Evolutionary conservation across 768 basidiomycete species (phyloP).

Genomic region (Amanita fuliginea): DNA sequence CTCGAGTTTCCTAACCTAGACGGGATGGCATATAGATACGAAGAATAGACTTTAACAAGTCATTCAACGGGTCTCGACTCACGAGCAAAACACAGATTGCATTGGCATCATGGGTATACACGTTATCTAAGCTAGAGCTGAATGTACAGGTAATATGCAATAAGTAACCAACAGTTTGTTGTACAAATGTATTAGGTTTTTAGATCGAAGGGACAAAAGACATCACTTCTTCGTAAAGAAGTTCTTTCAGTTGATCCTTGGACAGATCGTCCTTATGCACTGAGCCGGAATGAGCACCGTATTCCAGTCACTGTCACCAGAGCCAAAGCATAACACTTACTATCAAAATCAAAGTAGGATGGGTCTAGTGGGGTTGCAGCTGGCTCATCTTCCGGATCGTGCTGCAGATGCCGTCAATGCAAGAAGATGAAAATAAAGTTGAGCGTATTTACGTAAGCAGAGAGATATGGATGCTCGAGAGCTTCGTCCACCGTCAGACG

Average conservation of each 20-base stretch:
- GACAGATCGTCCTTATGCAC: slow-evolving; percentile 6
- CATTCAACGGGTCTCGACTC: no score
- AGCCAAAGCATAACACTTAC: slow-evolving; percentile 42
- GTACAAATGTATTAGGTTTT: neutral
- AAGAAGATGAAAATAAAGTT: neutral
- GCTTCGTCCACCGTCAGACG: slow-evolving; percentile 85
- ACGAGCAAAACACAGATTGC: no score
- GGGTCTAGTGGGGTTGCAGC: slow-evolving; percentile 66
- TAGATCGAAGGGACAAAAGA: slow-evolving; percentile 2
- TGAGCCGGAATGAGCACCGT: neutral
- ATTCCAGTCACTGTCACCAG: neutral
- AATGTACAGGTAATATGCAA: no score
- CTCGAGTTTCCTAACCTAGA: no score
- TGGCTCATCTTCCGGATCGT: slow-evolving; percentile 86
- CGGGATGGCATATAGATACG: no score
- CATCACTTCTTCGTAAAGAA: slow-evolving; percentile 4
- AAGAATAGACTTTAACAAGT: no score
- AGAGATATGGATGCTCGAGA: slow-evolving; percentile 81
- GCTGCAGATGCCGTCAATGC: slow-evolving; percentile 50
- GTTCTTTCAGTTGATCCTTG: slow-evolving; percentile 4
- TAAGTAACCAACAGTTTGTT: no score
- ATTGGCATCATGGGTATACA: no score
- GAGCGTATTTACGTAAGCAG: slow-evolving; percentile 30
- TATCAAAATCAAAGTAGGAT: slow-evolving; percentile 74
- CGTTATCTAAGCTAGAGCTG: no score